Base-by-base conservation (phyloP, 805 yeast genomes). In the Starmerella roubikii region DNA sequence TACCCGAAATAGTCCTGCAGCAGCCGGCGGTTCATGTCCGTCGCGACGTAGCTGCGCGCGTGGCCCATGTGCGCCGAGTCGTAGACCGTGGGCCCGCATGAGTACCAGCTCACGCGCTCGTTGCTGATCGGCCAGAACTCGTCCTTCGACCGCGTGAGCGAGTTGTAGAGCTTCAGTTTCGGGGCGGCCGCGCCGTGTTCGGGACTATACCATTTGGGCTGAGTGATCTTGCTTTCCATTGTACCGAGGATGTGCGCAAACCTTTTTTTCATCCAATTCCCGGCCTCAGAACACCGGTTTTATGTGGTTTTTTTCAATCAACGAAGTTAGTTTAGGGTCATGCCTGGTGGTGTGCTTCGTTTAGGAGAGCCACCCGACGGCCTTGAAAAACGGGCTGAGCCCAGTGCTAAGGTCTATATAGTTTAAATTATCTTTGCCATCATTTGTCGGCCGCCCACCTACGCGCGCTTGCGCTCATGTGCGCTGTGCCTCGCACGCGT, bases 41-140 rank as follows among this genome's bases (percentile, higher is more conserved):
- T 82, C 9, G 94, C 74, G 35, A 91, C 97, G 54, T 91, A 91
- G 62, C 91, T 91, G 60, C 98, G 70, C 12, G 98, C 98, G 59
- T 91, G 98, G 18, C 98, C 98, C 96, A 91, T 85, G 56, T 91
- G 98, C 37, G 86, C 74, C 25, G 91, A 75, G 60, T 91, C 94
- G 56, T 91, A 91, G 13, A 91, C 98, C 0, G 98, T 91, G 11
- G 98, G 98, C 5, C 98, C 98, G 69, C 98, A 91, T 41, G 85
- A 81, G 64, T 91, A 91, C 98, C 98, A 91, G 1, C 85, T 71
- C 35, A 91, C 80, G 44, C 72, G 71, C 26, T 55, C 56, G 2
- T 72, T 71, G 21, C 65, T 62, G 40, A 66, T 60, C 2, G 97
- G 93, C n/a, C 75, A 59, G 52, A 91, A 88, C 41, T 67, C 78